Evolutionary conservation across 345 rosid genomes (phyloP).

Genomic region (Reutealis trisperma): DNA sequence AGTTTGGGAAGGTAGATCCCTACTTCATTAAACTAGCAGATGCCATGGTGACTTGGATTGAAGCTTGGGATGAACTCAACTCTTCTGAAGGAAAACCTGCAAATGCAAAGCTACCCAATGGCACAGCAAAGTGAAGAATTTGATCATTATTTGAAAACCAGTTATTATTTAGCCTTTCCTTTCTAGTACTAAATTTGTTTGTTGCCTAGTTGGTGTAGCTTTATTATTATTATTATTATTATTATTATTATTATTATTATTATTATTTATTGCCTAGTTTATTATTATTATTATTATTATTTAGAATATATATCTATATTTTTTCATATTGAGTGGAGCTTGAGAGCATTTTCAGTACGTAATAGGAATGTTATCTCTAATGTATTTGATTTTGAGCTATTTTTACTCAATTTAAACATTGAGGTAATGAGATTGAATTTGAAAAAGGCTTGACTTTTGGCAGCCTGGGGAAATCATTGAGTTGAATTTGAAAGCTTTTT

Average conservation of each 20-base stretch:
- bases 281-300: neutral
- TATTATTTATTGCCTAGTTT: too few species aligned
- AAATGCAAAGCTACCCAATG: constrained; percentile 13
- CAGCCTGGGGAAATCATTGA: too few species aligned
- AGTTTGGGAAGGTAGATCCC: constrained; percentile 44
- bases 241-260: constrained; percentile 4
- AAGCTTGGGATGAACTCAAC: constrained; percentile 58
- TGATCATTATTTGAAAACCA: too few species aligned
- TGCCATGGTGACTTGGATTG: constrained; percentile 59
- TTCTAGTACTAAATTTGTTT: neutral
- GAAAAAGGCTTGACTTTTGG: neutral
- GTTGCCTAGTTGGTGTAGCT: neutral
- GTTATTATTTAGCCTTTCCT: neutral
- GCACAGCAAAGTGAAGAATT: constrained; percentile 21
- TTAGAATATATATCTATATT: neutral
- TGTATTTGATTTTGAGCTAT: neutral
- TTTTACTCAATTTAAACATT: neutral
- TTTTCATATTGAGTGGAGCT: neutral
- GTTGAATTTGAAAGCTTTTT: neutral
- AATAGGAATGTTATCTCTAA: neutral
- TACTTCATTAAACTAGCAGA: constrained; percentile 50
- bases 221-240: neutral
- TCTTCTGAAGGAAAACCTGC: constrained; percentile 14
- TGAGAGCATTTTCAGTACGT: neutral
- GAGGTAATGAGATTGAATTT: constrained; percentile 3